Evolutionary conservation across 1,139 yeast genomes (phyloP).

Genomic region (Debaryomyces robertsiae): DNA sequence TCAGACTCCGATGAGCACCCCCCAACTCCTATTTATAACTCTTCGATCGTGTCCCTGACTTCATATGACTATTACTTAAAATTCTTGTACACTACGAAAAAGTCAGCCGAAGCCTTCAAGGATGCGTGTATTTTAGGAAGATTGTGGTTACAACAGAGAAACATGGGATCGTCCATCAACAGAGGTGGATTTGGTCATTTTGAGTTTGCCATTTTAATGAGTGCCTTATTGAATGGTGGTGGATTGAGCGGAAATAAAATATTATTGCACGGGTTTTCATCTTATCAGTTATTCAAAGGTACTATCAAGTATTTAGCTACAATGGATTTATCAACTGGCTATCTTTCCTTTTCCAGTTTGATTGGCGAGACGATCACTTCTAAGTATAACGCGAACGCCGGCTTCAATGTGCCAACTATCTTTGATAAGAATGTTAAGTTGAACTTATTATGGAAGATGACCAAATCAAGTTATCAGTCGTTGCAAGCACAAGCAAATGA

Average conservation of each 20-base stretch:
- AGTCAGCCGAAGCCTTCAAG: conserved; percentile 77
- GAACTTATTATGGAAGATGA: conserved; percentile 82
- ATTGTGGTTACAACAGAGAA: conserved; percentile 88
- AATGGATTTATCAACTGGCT: conserved; percentile 67
- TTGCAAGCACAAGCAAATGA: conserved; percentile 68
- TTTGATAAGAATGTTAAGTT: conserved; percentile 75
- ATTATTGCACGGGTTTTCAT: conserved; percentile 82
- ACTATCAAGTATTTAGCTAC: conserved; percentile 79
- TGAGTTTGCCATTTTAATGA: conserved; percentile 81
- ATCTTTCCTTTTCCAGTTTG: conserved; percentile 65
- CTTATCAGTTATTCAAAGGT: conserved; percentile 91
- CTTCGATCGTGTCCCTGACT: conserved; percentile 72
- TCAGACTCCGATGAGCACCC: conserved; percentile 50
- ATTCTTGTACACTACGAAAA: conserved; percentile 72
- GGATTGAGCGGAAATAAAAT: conserved; percentile 75
- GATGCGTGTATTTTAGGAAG: conserved; percentile 89
- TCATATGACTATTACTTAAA: conserved; percentile 70
- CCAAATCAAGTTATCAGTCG: conserved; percentile 62
- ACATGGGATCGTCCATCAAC: conserved; percentile 62
- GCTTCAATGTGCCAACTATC: conserved; percentile 72
- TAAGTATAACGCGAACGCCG: conserved; percentile 55
- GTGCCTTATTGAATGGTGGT: conserved; percentile 84
- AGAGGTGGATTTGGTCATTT: conserved; percentile 90
- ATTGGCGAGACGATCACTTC: conserved; percentile 50
- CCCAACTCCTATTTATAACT: conserved; percentile 85